Conservation (phyloP, 257 asterid species). For the Anisodus tanguticus region DNA sequence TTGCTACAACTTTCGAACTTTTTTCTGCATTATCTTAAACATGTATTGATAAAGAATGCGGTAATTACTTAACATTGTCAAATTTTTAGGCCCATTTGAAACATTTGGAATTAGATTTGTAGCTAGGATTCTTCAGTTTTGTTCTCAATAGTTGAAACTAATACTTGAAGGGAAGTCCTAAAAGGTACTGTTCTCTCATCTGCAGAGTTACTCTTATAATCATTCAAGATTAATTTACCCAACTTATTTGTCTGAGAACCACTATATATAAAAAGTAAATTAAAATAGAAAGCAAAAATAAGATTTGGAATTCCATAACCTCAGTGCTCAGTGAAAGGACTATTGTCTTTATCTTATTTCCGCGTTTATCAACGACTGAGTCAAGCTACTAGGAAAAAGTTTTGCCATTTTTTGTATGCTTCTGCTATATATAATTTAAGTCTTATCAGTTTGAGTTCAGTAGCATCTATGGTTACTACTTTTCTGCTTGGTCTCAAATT, state of each 20-base stretch:
- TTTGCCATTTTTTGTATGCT: neutral
- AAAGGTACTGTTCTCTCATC: neutral
- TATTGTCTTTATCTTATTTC: neutral
- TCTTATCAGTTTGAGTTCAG: neutral
- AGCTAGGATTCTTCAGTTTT: neutral
- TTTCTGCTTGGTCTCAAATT: neutral
- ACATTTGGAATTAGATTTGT: neutral
- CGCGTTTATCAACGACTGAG: neutral
- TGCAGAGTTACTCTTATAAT: neutral
- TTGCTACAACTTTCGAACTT: neutral
- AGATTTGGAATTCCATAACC: neutral
- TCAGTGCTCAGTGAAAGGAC: neutral
- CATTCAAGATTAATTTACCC: neutral
- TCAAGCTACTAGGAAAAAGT: conserved; percentile 2
- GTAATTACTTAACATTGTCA: neutral
- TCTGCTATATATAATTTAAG: neutral
- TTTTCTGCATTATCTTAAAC: neutral
- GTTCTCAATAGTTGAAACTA: neutral
- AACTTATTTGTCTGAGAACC: neutral
- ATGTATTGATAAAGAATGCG: neutral
- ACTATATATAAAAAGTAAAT: neutral
- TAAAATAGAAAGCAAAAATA: neutral
- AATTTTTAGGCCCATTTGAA: neutral
- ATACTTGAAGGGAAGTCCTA: neutral
- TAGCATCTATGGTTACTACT: neutral